Base-by-base conservation (phyloP, 495 filamentous ascomycete species). In the Platismatia glauca region DNA sequence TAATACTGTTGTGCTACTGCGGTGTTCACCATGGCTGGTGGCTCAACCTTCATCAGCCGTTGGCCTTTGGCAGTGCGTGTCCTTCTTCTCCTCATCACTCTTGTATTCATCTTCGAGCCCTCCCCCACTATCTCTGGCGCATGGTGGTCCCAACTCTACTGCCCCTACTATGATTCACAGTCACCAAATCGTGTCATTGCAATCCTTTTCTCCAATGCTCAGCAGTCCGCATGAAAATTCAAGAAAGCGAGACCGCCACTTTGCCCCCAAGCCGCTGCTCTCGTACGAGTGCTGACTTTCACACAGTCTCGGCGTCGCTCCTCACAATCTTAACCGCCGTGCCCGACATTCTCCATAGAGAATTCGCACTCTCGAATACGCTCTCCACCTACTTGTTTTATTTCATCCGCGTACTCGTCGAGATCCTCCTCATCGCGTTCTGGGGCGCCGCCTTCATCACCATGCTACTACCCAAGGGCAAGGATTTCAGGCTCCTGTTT, bases 381-480 rank as follows among this genome's bases (percentile, higher is more conserved):
- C 35, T 38, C 6, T 33, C 38, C 13, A 13, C 38, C 22, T 37
- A 33, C 50, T 7, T 61, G n/a, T 24, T 60, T 18, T 38, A 43
- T 22, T 60, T 60, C 50, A 3, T 60, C 20, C 37, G 62, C 41
- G 31, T 57, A 16, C 3, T 61, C 12, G 44, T 35, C 22, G 58
- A 64, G 29, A n/a, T 48, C 48, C 4, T 66, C 35, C 38, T 60
- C 33, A 37, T 59, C 13, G 58, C 18, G 1, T 37, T 63, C 38
- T 69, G 64, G 64, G 16, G 15, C 18, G 61, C 58, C 2, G 27
- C 58, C 0, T 61, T 67, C 38, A n/a, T 56, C 22, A 50, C 59
- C 3, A 67, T 67, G 61, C 50, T 68, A 12, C 35, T 64, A 0
- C 58, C 61, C 13, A 69, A 69, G 41, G 67, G 67, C 16, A 69